phyloP scores from a whole-genome alignment of 2,329 filamentous ascomycete species.

The Simplicillium sp. region DNA sequence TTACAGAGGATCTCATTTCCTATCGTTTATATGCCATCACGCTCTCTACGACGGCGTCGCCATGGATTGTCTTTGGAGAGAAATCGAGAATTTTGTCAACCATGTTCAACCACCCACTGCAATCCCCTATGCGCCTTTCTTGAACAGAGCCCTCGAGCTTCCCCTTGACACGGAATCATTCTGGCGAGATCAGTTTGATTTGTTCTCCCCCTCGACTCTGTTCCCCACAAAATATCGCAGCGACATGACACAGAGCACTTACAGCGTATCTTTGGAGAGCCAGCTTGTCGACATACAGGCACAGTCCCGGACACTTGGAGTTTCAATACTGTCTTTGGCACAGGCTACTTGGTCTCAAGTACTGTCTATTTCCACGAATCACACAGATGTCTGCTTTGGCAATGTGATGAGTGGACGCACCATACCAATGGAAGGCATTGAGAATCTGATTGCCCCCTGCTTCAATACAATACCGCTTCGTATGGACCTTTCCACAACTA shows the following conservation, averaged over 20 bases:
- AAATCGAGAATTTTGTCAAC: slow-evolving; percentile 53
- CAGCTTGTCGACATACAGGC: slow-evolving; percentile 36
- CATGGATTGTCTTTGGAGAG: slow-evolving; percentile 57
- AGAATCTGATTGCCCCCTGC: slow-evolving; percentile 74
- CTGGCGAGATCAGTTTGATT: slow-evolving; percentile 50
- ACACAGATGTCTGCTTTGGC: slow-evolving; percentile 71
- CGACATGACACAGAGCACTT: slow-evolving; percentile 16
- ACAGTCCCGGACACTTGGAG: slow-evolving; percentile 40
- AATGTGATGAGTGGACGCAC: slow-evolving; percentile 76
- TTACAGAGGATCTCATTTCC: slow-evolving; percentile 18
- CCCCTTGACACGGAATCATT: slow-evolving; percentile 46
- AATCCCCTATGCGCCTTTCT: slow-evolving; percentile 52
- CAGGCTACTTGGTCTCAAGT: slow-evolving; percentile 67
- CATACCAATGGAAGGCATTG: slow-evolving; percentile 53
- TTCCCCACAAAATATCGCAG: slow-evolving; percentile 14
- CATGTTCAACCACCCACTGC: slow-evolving; percentile 35
- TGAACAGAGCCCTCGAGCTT: slow-evolving; percentile 45
- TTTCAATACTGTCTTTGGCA: slow-evolving; percentile 56
- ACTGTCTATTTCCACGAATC: slow-evolving; percentile 44
- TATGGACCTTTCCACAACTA: slow-evolving; percentile 35
- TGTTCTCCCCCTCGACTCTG: slow-evolving; percentile 13
- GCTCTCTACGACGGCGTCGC: slow-evolving; percentile 81
- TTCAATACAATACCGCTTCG: slow-evolving; percentile 83
- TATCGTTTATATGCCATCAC: slow-evolving; percentile 59
- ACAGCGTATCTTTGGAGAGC: slow-evolving; percentile 18